Evolutionary conservation across 768 basidiomycete genomes (phyloP).

Genomic region (Kwoniella bestiolae): DNA sequence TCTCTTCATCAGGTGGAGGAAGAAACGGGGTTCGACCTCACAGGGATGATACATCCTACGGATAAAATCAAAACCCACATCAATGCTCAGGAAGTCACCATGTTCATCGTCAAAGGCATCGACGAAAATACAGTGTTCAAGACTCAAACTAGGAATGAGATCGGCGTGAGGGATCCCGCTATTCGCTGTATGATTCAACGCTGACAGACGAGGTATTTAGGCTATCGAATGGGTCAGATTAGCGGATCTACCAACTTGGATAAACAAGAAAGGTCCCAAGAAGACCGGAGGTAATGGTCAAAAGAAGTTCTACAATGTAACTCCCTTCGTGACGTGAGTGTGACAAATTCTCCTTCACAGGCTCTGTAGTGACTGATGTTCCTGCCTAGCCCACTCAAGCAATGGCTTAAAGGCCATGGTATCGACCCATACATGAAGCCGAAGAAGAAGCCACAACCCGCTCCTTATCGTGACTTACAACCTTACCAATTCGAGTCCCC

Average conservation of each 20-base stretch:
- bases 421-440: conserved; percentile 33
- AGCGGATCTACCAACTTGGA: conserved; percentile 91
- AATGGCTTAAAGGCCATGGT: conserved; percentile 43
- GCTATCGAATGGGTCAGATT: conserved; percentile 96
- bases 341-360: background rate
- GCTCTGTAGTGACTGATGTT: background rate
- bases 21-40: conserved; percentile 88
- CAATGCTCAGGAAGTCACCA: conserved; percentile 84
- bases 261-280: conserved; percentile 63
- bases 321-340: conserved; percentile 76
- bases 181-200: background rate
- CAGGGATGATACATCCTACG: conserved; percentile 56
- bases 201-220: too few species aligned
- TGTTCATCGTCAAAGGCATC: conserved; percentile 87
- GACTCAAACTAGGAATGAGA: conserved; percentile 96
- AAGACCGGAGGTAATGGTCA: conserved; percentile 59
- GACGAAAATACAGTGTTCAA: conserved; percentile 86
- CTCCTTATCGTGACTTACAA: conserved; percentile 30
- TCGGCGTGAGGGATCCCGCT: conserved; percentile 69
- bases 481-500: conserved; percentile 41
- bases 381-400: conserved; percentile 40
- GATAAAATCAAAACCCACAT: conserved; percentile 83
- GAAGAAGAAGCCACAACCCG: conserved; percentile 27
- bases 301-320: conserved; percentile 86
- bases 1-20: conserved; percentile 73